These are phyloP conservation scores for Cenchrus fungigraminus DNA, from an alignment of 176 grass and related monocot genomes.

Conservation along the genomic window DNA sequence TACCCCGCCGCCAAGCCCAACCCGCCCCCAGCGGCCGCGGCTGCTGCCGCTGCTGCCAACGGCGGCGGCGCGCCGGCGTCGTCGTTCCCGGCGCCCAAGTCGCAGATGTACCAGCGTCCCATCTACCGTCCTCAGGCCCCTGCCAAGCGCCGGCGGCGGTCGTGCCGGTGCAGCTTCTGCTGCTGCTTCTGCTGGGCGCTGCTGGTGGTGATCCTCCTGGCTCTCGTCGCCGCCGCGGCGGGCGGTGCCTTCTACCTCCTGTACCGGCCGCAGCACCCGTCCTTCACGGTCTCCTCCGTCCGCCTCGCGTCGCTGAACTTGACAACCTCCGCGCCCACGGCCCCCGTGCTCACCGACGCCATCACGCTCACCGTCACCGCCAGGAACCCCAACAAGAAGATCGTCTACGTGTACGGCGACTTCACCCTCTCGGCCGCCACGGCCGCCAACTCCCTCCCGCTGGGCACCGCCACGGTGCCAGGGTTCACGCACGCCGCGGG, in stretches of 20 bases:
- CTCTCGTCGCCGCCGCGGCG: constrained; percentile 57
- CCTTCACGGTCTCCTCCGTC: constrained; percentile 67
- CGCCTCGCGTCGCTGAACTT: constrained; percentile 65
- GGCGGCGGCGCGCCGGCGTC: constrained; percentile 3
- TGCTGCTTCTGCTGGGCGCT: constrained; percentile 76
- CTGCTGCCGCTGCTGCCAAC: not conserved
- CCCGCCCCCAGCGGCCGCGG: constrained; percentile 46
- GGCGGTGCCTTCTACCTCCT: constrained; percentile 80
- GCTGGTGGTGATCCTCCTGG: constrained; percentile 54
- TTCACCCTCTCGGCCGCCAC: constrained; percentile 58
- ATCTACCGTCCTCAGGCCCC: constrained; percentile 61
- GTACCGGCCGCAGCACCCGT: constrained; percentile 82
- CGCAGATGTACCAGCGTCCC: constrained; percentile 81
- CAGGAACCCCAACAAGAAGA: constrained; percentile 85
- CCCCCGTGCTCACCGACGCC: constrained; percentile 57
- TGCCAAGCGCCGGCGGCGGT: constrained; percentile 52
- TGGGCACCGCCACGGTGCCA: constrained; percentile 59
- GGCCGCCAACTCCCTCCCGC: constrained; percentile 50
- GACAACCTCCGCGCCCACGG: constrained; percentile 41
- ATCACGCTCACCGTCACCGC: constrained; percentile 63
- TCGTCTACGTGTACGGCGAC: constrained; percentile 80
- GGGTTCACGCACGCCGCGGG: constrained; percentile 72
- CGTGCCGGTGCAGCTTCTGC: constrained; percentile 67
- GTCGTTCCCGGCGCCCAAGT: constrained; percentile 58
- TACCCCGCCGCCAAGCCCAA: constrained; percentile 74